Percentiles rank a stretch among this genome's conserved stretches.
Evolutionary conservation across 169 alveolate species (phyloP).

Genomic region (Plasmodium coatneyi): DNA sequence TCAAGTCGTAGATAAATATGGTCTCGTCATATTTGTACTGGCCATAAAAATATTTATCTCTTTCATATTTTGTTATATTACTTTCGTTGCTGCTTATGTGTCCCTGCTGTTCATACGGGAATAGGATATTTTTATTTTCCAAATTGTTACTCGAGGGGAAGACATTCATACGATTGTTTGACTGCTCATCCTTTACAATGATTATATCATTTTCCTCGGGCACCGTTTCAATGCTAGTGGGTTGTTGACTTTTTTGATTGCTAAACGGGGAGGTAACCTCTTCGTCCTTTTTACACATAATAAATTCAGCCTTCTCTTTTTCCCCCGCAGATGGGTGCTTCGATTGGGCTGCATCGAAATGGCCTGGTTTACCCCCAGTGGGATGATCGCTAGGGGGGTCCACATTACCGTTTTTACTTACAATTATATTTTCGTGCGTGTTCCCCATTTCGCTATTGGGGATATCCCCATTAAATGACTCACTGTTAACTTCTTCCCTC

Average conservation of each 20-base stretch:
- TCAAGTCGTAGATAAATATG: slow-evolving; percentile 26
- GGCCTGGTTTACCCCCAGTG: not conserved
- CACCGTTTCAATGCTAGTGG: not conserved
- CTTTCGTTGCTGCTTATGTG: slow-evolving; percentile 4
- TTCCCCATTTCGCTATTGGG: not conserved
- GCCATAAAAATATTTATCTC: slow-evolving; percentile 41
- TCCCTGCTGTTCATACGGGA: slow-evolving; percentile 21
- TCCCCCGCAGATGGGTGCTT: not conserved
- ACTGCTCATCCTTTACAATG: not conserved
- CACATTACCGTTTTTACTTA: not conserved
- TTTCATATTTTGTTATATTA: slow-evolving; percentile 30
- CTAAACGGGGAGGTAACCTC: not conserved
- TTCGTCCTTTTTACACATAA: slow-evolving; percentile 28
- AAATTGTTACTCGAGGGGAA: slow-evolving; percentile 3
- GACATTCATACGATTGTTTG: not conserved
- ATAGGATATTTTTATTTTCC: slow-evolving; percentile 36
- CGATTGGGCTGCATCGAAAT: not conserved
- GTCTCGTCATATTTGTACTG: slow-evolving; percentile 56
- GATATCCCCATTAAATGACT: not conserved
- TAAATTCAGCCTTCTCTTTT: not conserved
- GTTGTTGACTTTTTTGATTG: not conserved
- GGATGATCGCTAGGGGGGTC: not conserved
- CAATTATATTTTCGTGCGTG: not conserved
- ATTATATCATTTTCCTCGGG: slow-evolving; percentile 15
- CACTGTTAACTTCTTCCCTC: slow-evolving; percentile 18